Evolutionary conservation across 1,139 yeast species (phyloP).

Genomic region (Candida dubliniensis): DNA sequence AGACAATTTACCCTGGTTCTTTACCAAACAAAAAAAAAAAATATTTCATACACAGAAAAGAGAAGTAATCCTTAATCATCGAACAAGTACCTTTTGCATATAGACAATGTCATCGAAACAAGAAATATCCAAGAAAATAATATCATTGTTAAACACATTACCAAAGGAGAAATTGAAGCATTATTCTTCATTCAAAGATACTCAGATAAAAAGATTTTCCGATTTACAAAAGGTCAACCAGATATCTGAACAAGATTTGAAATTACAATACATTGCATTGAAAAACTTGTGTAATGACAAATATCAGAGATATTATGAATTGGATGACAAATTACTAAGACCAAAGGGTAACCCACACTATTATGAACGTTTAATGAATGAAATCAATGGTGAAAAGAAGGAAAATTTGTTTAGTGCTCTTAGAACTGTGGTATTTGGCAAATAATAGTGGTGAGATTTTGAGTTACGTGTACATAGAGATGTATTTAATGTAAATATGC

Average conservation of each 20-base stretch:
- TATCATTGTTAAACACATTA: conserved; percentile 41
- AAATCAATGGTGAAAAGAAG: conserved; percentile 70
- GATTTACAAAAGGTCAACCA: conserved; percentile 22
- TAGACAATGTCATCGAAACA: conserved; percentile 16
- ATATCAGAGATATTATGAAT: conserved; percentile 60
- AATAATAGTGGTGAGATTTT: conserved; percentile 26
- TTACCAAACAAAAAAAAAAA: no score
- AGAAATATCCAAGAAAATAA: conserved; percentile 37
- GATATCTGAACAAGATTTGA: conserved; percentile 48
- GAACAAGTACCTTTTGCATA: no score
- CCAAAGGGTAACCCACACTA: conserved; percentile 87
- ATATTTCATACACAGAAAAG: no score
- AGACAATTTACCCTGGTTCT: no score
- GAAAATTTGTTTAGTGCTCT: conserved; percentile 66
- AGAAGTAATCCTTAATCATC: no score
- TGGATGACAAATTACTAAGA: conserved; percentile 62
- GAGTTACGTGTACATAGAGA: background rate
- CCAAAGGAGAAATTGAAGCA: conserved; percentile 70
- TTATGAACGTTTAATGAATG: conserved; percentile 67
- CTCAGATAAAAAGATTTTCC: conserved; percentile 56
- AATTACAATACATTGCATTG: conserved; percentile 60
- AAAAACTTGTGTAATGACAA: conserved; percentile 60
- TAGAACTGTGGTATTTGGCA: conserved; percentile 70
- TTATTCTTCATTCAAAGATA: conserved; percentile 64
- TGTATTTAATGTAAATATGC: background rate